Conservation (phyloP, 345 rosid genomes). For the Eutrema heterophyllum region DNA sequence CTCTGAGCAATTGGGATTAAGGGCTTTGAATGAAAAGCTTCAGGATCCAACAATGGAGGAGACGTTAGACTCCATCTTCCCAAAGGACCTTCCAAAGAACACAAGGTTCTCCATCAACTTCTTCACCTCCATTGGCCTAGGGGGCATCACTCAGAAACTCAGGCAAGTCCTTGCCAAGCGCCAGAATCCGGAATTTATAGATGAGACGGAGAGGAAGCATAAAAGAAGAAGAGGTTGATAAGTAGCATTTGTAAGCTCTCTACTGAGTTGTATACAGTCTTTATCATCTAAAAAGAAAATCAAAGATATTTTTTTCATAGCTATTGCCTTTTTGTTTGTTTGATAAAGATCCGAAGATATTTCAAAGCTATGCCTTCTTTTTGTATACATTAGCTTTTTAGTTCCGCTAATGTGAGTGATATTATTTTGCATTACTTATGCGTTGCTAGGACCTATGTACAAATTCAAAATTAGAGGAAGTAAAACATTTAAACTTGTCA, state of each 20-base stretch:
- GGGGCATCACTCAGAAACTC: constrained; percentile 60
- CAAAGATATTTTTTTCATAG: background rate
- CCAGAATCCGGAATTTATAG: background rate
- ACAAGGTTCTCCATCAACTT: constrained; percentile 62
- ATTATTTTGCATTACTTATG: background rate
- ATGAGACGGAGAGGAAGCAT: background rate
- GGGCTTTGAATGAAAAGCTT: constrained; percentile 51
- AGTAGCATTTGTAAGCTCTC: background rate
- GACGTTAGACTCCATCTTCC: constrained; percentile 62
- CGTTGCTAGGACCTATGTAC: background rate
- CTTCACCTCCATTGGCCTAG: constrained; percentile 71
- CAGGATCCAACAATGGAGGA: constrained; percentile 51
- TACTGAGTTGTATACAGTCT: background rate
- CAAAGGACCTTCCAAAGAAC: constrained; percentile 58
- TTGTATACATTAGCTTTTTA: background rate
- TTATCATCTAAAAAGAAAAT: background rate
- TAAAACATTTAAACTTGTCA: background rate
- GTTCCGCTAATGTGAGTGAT: background rate
- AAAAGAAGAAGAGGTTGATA: background rate
- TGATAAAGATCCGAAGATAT: background rate
- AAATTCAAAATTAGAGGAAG: background rate
- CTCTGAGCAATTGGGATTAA: constrained; percentile 60
- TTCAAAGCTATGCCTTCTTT: background rate
- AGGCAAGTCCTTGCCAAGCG: constrained; percentile 32
- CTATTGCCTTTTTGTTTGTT: background rate